A percentile compares a stretch with the other conserved stretches of the same genome.
These are phyloP conservation scores for Dentipellis sp. DNA, from an alignment of 768 basidiomycete genomes.

Conservation along the genomic window DNA sequence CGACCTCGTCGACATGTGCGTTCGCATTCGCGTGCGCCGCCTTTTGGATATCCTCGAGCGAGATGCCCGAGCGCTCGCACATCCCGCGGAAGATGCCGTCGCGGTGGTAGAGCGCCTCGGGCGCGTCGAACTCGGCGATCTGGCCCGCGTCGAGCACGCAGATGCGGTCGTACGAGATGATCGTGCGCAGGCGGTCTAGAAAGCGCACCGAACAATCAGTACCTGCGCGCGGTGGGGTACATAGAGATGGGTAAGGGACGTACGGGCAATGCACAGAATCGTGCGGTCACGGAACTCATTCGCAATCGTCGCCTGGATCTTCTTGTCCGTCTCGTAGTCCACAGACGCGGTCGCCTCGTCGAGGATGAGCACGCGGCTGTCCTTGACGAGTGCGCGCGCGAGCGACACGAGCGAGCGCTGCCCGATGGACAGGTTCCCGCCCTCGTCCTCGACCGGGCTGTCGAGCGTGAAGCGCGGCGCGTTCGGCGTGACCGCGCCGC, in stretches of 20 bases:
- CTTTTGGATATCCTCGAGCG: constrained; percentile 53
- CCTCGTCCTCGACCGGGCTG: constrained; percentile 78
- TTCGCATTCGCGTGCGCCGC: constrained; percentile 21
- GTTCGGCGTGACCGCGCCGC: constrained; percentile 13
- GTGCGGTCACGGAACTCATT: constrained; percentile 78
- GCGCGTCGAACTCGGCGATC: constrained; percentile 83
- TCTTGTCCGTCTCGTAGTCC: constrained; percentile 82
- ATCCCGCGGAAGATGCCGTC: constrained; percentile 76
- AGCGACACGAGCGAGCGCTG: constrained; percentile 79
- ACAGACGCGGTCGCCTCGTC: constrained; percentile 93
- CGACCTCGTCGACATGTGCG: no score
- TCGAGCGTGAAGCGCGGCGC: constrained; percentile 67
- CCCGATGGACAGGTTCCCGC: constrained; percentile 74
- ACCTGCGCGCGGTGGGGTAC: not conserved
- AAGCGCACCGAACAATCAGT: not conserved
- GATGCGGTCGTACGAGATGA: constrained; percentile 82
- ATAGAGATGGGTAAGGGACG: constrained; percentile 21
- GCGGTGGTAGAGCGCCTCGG: constrained; percentile 47
- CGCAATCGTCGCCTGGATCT: constrained; percentile 87
- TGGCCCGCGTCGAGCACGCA: constrained; percentile 78
- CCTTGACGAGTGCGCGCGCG: constrained; percentile 83
- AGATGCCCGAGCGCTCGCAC: constrained; percentile 78
- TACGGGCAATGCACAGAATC: constrained; percentile 80
- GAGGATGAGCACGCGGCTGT: constrained; percentile 75
- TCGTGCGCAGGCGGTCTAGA: constrained; percentile 75